Evolutionary conservation across 192 early-diverging fungal species (phyloP).

Genomic region (Rhizophagus clarus): DNA sequence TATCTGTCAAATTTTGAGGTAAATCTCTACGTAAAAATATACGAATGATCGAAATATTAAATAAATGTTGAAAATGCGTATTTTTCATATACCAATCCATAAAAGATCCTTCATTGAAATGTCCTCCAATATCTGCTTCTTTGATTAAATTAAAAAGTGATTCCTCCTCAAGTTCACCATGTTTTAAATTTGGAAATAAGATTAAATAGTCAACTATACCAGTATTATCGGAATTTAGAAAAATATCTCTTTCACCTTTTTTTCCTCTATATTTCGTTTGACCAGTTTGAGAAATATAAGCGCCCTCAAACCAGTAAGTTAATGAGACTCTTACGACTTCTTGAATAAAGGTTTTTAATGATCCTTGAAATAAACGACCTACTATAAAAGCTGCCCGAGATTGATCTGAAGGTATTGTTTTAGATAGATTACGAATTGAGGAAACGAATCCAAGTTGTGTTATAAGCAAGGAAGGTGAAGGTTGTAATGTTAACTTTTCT

Average conservation of each 20-base stretch:
- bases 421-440: background rate
- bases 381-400: slow-evolving; percentile 8
- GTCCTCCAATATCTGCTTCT: background rate
- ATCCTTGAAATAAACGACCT: background rate
- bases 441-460: no score
- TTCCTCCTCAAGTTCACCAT: no score
- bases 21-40: no score
- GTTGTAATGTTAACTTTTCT: background rate
- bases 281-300: background rate
- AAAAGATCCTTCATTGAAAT: background rate
- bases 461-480: background rate
- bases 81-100: slow-evolving; percentile 24
- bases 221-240: background rate
- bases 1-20: background rate
- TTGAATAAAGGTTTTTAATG: background rate
- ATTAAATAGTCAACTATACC: background rate
- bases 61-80: slow-evolving; percentile 16
- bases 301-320: slow-evolving; percentile 22
- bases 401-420: background rate
- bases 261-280: background rate
- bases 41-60: background rate
- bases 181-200: no score
- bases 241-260: background rate
- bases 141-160: background rate
- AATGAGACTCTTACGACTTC: background rate